Conservation (phyloP, 2,329 filamentous ascomycete species). For the Alternaria consortialis region DNA sequence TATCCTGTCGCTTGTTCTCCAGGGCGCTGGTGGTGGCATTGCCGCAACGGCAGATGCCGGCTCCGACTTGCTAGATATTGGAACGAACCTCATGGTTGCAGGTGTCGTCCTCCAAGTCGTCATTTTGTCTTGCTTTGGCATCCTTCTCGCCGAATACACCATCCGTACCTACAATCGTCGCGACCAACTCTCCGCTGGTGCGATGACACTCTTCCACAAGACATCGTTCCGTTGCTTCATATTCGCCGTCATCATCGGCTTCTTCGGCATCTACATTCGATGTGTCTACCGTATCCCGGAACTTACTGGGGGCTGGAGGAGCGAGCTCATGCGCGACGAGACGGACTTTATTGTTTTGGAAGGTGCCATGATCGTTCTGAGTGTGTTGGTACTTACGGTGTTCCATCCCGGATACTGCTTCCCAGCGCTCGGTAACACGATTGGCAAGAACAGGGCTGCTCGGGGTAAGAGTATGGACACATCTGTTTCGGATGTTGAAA, state of each 20-base stretch:
- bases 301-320: conserved; percentile 58
- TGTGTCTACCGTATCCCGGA: conserved; percentile 62
- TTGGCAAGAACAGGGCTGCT: conserved; percentile 21
- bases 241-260: conserved; percentile 51
- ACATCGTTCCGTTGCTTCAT: conserved; percentile 44
- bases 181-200: conserved; percentile 29
- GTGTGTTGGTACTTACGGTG: conserved; percentile 56
- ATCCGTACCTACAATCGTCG: conserved; percentile 42
- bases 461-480: conserved; percentile 31
- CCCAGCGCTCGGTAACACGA: conserved; percentile 40
- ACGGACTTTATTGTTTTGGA: conserved; percentile 61
- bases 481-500: conserved; percentile 26
- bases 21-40: conserved; percentile 66
- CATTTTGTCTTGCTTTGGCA: conserved; percentile 60
- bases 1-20: conserved; percentile 65
- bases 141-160: conserved; percentile 51
- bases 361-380: conserved; percentile 62
- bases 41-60: conserved; percentile 60
- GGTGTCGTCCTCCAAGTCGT: conserved; percentile 67
- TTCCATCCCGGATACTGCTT: conserved; percentile 58
- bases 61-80: conserved; percentile 54
- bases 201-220: conserved; percentile 32
- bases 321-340: conserved; percentile 59
- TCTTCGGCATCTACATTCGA: conserved; percentile 57
- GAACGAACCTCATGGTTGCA: conserved; percentile 66